Evolutionary conservation across 768 basidiomycete species (phyloP).

Genomic region (Auricularia sp.): DNA sequence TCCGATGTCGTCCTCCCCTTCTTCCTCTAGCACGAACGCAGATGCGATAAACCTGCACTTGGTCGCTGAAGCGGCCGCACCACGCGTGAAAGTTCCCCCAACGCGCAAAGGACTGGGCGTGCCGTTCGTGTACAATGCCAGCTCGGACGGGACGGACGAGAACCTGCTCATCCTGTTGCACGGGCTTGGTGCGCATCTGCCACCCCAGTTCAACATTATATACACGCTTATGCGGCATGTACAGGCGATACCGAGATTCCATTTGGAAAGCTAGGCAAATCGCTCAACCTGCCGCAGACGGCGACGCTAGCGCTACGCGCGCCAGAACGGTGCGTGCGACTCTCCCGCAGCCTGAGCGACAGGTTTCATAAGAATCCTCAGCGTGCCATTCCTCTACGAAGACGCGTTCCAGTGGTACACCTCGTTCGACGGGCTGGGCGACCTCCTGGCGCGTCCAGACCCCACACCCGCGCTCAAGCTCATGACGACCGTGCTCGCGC

Average conservation of each 20-base stretch:
- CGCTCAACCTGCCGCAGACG: constrained; percentile 81
- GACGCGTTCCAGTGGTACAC: constrained; percentile 80
- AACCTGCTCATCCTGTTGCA: constrained; percentile 79
- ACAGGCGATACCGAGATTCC: constrained; percentile 74
- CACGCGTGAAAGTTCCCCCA: constrained; percentile 2
- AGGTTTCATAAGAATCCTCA: constrained; percentile 18
- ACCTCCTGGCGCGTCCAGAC: constrained; percentile 57
- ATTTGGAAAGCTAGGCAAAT: constrained; percentile 62
- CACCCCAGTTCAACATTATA: constrained; percentile 1
- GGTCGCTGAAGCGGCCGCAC: neutral
- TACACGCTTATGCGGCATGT: neutral
- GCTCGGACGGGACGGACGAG: constrained; percentile 76
- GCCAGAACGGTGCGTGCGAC: constrained; percentile 52
- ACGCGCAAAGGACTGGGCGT: constrained; percentile 15
- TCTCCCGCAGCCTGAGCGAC: neutral
- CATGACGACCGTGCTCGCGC: constrained; percentile 40
- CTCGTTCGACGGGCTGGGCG: constrained; percentile 73
- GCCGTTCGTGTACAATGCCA: constrained; percentile 58
- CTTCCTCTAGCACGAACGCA: no score
- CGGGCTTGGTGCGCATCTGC: constrained; percentile 55
- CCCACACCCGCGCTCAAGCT: constrained; percentile 58
- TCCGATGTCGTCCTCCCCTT: no score
- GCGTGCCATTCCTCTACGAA: constrained; percentile 71
- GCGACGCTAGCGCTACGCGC: constrained; percentile 74
- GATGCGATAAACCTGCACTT: neutral